phyloP scores from a whole-genome alignment of 2,329 filamentous ascomycete species.

The Aspergillus melleus region DNA sequence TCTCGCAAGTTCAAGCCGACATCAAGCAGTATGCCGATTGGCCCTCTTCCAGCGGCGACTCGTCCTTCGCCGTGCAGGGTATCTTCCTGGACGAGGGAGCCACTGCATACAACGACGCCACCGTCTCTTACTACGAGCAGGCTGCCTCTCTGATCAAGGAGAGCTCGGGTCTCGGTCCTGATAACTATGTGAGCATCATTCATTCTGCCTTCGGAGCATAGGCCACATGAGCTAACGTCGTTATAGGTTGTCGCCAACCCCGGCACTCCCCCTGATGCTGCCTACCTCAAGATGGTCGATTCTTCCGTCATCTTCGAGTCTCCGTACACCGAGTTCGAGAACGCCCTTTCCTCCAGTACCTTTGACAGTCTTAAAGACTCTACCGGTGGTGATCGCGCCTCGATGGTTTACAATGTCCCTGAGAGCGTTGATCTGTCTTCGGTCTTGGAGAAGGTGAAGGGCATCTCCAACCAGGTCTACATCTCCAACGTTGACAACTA shows the following conservation, averaged over 20 bases:
- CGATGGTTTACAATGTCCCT: slow-evolving; percentile 12
- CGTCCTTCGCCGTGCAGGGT: slow-evolving; percentile 10
- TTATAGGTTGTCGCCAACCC: slow-evolving; percentile 13
- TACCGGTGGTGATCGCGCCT: slow-evolving; percentile 1
- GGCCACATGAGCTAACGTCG: neutral
- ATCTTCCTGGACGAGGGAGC: slow-evolving; percentile 16
- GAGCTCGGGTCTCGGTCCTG: slow-evolving; percentile 7
- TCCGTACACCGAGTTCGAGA: slow-evolving; percentile 9
- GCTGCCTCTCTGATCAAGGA: neutral
- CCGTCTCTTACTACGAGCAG: slow-evolving; percentile 7
- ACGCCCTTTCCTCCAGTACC: neutral
- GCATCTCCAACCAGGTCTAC: slow-evolving; percentile 13
- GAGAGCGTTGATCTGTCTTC: neutral
- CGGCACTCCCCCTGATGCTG: slow-evolving; percentile 8
- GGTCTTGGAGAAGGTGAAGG: slow-evolving; percentile 1
- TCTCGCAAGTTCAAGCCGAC: slow-evolving; percentile 6
- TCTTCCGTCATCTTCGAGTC: slow-evolving; percentile 15
- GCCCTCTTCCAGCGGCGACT: slow-evolving; percentile 6
- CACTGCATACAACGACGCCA: neutral
- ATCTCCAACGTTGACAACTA: slow-evolving; percentile 9
- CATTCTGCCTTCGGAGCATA: neutral
- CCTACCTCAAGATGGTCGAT: slow-evolving; percentile 14
- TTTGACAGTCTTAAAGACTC: slow-evolving; percentile 2
- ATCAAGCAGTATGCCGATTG: slow-evolving; percentile 12
- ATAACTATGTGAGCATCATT: slow-evolving; percentile 1